Base-by-base conservation (phyloP, 306 rosid genomes). In the Castanea sativa region DNA sequence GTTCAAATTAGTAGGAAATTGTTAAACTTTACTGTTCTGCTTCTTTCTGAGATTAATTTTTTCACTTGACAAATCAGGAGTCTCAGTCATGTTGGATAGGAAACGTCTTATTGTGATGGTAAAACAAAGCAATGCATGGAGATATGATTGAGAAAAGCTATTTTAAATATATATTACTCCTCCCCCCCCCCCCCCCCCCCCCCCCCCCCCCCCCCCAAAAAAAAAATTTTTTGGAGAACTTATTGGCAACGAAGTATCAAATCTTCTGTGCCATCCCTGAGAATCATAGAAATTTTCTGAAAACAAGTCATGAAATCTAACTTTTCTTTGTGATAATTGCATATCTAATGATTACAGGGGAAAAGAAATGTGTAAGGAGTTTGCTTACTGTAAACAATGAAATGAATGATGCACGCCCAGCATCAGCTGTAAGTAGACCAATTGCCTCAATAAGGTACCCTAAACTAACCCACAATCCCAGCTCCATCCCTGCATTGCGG, bases 401-500 rank as follows among this genome's bases (percentile, higher is more conserved):
- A 49, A 92, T 29, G 72, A 92, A 92, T 18, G 93, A 87, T 25
- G 94, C 93, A 6, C 93, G 91, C 33, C 93, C 97, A 21, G 97
- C 94, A 88, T 89, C 97, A 15, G 97, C 90, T 25, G 94, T 92
- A 53, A 84, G 83, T 43, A 92, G 84, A 80, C 97, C 97, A 55
- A 90, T 30, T 27, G 97, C 93, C 88, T 92, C 94, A 86, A 85
- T 84, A 23, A 92, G 84, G 82, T 92, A 92, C 59, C 97, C 97
- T 52, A 90, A 76, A 86, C 97, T 89, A 79, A 86, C 92, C 97
- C 94, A 92, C 70, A 89, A 78, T 38, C 97, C 97, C 88, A 92
- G 85, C 83, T 92, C 97, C 65, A 92, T 76, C 49, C 97, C 97
- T 41, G 94, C 89, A 73, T 90, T 85, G 33, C 94, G 88, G 18